A percentile compares a stretch with the other conserved stretches of the same genome.
Evolutionary conservation across 352 stramenopile genomes (phyloP).

Genomic region (Phytophthora melonis): DNA sequence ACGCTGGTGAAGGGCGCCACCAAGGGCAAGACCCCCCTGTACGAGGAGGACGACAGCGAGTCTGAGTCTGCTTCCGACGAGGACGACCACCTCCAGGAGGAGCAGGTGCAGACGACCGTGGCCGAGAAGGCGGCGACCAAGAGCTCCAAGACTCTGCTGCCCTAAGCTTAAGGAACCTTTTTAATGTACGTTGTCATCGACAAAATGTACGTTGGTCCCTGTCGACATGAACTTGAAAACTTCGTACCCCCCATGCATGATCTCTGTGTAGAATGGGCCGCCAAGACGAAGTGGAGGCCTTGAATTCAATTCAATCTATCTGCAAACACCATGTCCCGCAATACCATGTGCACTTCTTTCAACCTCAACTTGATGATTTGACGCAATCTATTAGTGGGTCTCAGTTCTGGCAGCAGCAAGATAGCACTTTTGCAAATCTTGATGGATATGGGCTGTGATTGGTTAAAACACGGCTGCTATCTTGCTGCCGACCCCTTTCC

Average conservation of each 20-base stretch:
- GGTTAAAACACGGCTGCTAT: no score
- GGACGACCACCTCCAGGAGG: slow-evolving; percentile 22
- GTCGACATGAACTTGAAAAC: slow-evolving; percentile 14
- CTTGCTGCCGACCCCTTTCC: no score
- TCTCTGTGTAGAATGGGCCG: slow-evolving; percentile 21
- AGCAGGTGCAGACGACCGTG: slow-evolving; percentile 13
- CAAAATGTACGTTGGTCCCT: slow-evolving; percentile 34
- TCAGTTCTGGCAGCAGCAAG: no score
- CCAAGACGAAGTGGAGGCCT: slow-evolving; percentile 23
- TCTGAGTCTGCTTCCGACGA: slow-evolving; percentile 26
- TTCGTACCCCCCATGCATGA: slow-evolving; percentile 27
- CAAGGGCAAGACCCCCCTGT: slow-evolving; percentile 16
- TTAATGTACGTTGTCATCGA: slow-evolving; percentile 36
- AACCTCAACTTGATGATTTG: no score
- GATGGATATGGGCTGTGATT: no score
- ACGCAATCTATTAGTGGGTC: no score
- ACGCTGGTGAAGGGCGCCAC: slow-evolving; percentile 26
- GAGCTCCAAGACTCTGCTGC: slow-evolving; percentile 26
- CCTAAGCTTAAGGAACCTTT: slow-evolving; percentile 28
- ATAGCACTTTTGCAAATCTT: no score
- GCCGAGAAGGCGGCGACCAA: slow-evolving; percentile 9
- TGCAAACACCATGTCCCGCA: not conserved
- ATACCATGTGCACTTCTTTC: not conserved
- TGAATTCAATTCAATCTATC: slow-evolving; percentile 10
- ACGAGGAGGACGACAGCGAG: slow-evolving; percentile 20